Base-by-base conservation (phyloP, 495 filamentous ascomycete species). In the Aspergillus panamensis region DNA sequence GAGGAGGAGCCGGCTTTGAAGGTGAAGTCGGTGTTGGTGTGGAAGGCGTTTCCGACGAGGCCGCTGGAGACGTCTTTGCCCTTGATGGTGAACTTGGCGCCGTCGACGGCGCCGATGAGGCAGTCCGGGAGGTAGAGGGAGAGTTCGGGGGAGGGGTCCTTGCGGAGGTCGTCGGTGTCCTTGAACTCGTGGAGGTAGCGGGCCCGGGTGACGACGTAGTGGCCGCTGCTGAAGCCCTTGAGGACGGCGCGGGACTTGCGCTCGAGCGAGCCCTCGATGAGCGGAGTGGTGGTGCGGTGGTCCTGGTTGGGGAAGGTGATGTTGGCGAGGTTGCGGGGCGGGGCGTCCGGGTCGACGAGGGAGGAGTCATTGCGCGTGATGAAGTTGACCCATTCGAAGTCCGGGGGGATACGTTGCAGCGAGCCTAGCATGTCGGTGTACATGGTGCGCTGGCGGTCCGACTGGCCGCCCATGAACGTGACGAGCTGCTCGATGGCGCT, bases 171-270 rank as follows among this genome's bases (percentile, higher is more conserved):
- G 71, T 98, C 93, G 67, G 86, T 86, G 65, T 93, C 90, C 70
- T 96, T 96, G 80, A 95, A 97, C 67, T 97, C 94, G 73, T 97
- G 94, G 47, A 98, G 77, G 73, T 87, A 98, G 60, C 88, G 87
- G 19, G 86, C 80, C 0, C 87, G 87, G 3, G 91, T 96, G 29
- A 97, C 84, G 48, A 93, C 92, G 66, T 96, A 98, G 77, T 92
- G 96, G 57, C 79, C 82, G 1, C 89, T 83, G 56, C 81, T 86
- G 72, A 89, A 96, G 57, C 87, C 87, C 63, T 82, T 82, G 74
- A 91, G 83, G 58, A 91, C 81, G 59, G 90, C 88, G 43, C 88
- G 86, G 39, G 84, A 86, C 74, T 96, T 96, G 52, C 91, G 87
- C 73, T 96, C 90, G 35, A 98, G 80, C 6, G 80, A 83, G 30